Conservation (phyloP, 2,329 filamentous ascomycete species). For the Cercospora zeae-maydis region DNA sequence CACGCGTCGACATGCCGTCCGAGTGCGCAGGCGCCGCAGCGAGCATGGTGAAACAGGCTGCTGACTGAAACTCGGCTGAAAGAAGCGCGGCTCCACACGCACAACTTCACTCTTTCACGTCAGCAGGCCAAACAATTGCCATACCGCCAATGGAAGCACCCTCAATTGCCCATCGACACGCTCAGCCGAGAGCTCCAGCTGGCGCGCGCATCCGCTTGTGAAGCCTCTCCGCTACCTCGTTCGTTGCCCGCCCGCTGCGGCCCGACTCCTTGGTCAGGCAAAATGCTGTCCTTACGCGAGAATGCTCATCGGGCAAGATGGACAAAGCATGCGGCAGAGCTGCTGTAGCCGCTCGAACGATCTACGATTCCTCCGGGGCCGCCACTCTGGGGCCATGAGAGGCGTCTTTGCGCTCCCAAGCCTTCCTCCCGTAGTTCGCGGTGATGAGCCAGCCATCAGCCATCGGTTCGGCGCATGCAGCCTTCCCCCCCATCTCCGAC, state of each 20-base stretch:
- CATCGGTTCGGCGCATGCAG: not conserved
- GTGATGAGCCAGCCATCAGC: not conserved
- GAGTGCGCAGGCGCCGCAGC: not conserved
- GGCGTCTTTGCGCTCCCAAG: not conserved
- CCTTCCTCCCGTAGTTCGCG: not conserved
- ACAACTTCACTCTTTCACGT: slow-evolving; percentile 15
- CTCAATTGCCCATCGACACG: not conserved
- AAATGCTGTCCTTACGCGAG: slow-evolving; percentile 4
- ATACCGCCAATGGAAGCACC: slow-evolving; percentile 1
- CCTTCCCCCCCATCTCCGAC: not conserved
- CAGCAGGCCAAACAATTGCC: slow-evolving; percentile 13
- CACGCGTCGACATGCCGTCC: not conserved
- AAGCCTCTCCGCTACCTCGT: not conserved
- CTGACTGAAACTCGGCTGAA: slow-evolving; percentile 1
- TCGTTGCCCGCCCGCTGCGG: slow-evolving; percentile 4
- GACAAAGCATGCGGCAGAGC: slow-evolving; percentile 16
- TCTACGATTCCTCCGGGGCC: not conserved
- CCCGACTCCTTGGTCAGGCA: not conserved
- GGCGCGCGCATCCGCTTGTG: not conserved
- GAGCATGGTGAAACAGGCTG: not conserved
- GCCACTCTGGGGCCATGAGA: not conserved
- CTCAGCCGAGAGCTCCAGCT: slow-evolving; percentile 10
- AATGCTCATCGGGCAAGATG: not conserved
- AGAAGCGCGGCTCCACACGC: slow-evolving; percentile 16
- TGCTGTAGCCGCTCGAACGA: slow-evolving; percentile 9